phyloP scores from a whole-genome alignment of 345 rosid genomes.

The Aquilaria sinensis region DNA sequence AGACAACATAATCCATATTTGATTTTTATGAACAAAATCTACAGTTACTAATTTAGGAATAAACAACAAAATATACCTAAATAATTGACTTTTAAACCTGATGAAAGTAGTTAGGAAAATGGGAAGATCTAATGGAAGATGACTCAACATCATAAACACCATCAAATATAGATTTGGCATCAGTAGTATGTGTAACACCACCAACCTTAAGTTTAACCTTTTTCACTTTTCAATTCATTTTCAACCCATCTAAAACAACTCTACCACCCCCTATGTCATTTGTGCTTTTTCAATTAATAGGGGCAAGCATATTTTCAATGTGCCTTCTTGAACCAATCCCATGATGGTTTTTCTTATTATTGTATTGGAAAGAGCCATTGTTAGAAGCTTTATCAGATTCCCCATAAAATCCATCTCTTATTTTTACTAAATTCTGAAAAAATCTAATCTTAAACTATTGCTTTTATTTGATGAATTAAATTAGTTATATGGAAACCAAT shows the following conservation, averaged over 20 bases:
- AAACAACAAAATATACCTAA: constrained; percentile 9
- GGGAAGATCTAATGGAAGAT: constrained; percentile 19
- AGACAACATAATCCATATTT: no score
- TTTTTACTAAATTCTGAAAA: constrained; percentile 36
- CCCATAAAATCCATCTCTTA: constrained; percentile 45
- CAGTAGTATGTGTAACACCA: constrained; percentile 30
- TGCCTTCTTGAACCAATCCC: constrained; percentile 24
- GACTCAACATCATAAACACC: constrained; percentile 19
- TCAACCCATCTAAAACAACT: constrained; percentile 25
- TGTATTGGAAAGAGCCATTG: constrained; percentile 48
- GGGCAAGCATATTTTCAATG: constrained; percentile 44
- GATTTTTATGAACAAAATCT: no score
- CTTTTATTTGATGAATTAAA: constrained; percentile 17
- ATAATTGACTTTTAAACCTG: constrained; percentile 10
- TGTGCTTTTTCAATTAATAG: constrained; percentile 33
- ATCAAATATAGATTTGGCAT: constrained; percentile 29
- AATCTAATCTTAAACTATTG: constrained; percentile 9
- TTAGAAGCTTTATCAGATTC: constrained; percentile 76
- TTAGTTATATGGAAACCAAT: constrained; percentile 11
- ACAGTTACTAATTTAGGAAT: neutral
- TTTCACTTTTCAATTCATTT: constrained; percentile 35
- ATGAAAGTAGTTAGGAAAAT: constrained; percentile 17
- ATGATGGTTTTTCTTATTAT: constrained; percentile 30
- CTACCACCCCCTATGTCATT: constrained; percentile 20
- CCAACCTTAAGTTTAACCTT: constrained; percentile 50